Base-by-base conservation (phyloP, 306 rosid genomes). In the Vigna unguiculata region DNA sequence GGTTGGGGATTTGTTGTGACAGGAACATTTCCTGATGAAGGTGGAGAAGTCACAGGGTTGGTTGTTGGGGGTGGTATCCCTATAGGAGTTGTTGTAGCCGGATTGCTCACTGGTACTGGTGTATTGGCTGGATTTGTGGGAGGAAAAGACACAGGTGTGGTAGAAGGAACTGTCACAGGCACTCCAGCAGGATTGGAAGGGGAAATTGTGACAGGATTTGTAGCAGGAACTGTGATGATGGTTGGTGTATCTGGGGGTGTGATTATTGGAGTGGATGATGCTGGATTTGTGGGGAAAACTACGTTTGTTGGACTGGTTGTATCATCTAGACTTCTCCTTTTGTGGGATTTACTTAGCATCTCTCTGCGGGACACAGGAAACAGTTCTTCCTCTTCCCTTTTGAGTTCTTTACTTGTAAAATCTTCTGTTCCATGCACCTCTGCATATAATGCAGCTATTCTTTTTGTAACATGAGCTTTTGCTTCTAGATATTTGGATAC, bases 31-130 rank as follows among this genome's bases (percentile, higher is more conserved):
- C 85, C 85, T 1, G 88, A 2, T 46, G 97, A 91, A n/a, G 97
- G 76, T 46, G 99, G 98, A 86, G 89, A 81, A 65, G 96, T 83
- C 36, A 75, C 93, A 3, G 97, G 93, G 74, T 92, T 90, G 22
- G 91, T 88, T 60, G 84, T 55, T 19, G 93, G 93, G 43, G 62
- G 75, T 14, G 62, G 93, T 51, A 76, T 48, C 58, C 83, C 87
- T 41, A 65, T 10, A 45, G 96, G 96, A 20, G 71, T 43, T 4
- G 91, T 70, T 72, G 91, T 76, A 40, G 75, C 85, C 3, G 90
- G 89, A 78, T 79, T 79, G 20, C 54, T 36, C 20, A 72, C 83
- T 10, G 84, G 73, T 34, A 19, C 58, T 9, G 84, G 80, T 13
- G 96, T 22, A 69, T 57, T 82, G 4, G 81, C 80, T 16, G 97